Percentiles rank a stretch among this genome's conserved stretches.
Evolutionary conservation across 2,329 filamentous ascomycete species (phyloP).

Genomic region (Pseudogymnoascus sp.): DNA sequence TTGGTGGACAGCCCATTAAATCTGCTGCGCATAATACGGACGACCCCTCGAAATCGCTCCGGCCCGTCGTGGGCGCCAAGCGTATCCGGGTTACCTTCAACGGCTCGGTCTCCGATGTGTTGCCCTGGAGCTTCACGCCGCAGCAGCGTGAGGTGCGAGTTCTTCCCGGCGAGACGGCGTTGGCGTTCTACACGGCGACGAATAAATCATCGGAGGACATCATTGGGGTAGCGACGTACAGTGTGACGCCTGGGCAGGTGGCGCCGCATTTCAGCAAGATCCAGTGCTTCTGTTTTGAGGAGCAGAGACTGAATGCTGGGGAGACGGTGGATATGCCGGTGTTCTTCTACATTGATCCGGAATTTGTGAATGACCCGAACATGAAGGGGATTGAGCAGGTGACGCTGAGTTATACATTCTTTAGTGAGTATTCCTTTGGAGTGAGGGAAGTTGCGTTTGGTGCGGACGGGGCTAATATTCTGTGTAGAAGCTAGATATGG

Average conservation of each 20-base stretch:
- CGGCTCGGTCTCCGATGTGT: conserved; percentile 85
- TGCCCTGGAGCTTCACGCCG: conserved; percentile 95
- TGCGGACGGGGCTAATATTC: conserved; percentile 32
- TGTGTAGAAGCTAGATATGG: conserved; percentile 72
- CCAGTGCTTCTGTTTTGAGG: conserved; percentile 98
- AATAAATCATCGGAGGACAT: conserved; percentile 89
- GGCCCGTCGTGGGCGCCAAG: conserved; percentile 72
- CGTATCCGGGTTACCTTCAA: conserved; percentile 95
- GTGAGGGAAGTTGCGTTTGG: not conserved
- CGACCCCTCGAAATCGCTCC: conserved; percentile 70
- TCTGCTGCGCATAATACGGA: conserved; percentile 60
- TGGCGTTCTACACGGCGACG: conserved; percentile 96
- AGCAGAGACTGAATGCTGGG: conserved; percentile 81
- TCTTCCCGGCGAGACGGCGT: conserved; percentile 87
- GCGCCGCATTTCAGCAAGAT: conserved; percentile 99
- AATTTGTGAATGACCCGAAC: conserved; percentile 82
- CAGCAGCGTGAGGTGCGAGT: conserved; percentile 96
- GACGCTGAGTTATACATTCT: conserved; percentile 95
- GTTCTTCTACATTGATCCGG: conserved; percentile 97
- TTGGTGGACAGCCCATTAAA: conserved; percentile 87
- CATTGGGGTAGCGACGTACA: conserved; percentile 96
- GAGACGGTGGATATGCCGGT: conserved; percentile 99
- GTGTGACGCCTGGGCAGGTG: conserved; percentile 90
- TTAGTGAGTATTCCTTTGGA: conserved; percentile 61
- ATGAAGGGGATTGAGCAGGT: conserved; percentile 95